phyloP scores from a whole-genome alignment of 2,329 filamentous ascomycete species.

The Venturia nashicola region DNA sequence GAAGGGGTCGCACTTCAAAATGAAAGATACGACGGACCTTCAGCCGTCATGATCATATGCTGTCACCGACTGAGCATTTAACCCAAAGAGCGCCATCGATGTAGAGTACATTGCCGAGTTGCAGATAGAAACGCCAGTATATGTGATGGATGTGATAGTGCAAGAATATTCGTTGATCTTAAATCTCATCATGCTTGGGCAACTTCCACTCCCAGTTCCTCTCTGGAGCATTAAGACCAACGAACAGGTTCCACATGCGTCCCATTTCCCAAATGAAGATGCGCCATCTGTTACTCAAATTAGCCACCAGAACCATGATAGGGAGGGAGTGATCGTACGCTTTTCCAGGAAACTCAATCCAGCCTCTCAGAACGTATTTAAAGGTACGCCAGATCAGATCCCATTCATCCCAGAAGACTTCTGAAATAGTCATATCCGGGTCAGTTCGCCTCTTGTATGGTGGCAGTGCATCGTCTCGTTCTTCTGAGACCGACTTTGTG shows the following conservation, averaged over 20 bases:
- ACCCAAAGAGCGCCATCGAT: neutral
- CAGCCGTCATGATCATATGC: too few species aligned
- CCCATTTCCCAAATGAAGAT: constrained; percentile 7
- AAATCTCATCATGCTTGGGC: neutral
- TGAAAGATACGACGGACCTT: too few species aligned
- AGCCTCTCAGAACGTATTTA: constrained; percentile 56
- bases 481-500: constrained; percentile 14
- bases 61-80: too few species aligned
- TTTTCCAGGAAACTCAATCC: constrained; percentile 54
- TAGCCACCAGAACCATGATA: neutral
- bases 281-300: neutral
- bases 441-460: constrained; percentile 30
- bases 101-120: neutral
- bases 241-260: constrained; percentile 7
- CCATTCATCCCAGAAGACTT: constrained; percentile 53
- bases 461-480: constrained; percentile 25
- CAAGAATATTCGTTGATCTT: neutral
- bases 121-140: neutral
- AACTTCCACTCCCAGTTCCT: constrained; percentile 8
- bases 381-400: constrained; percentile 48
- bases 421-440: constrained; percentile 34
- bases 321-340: constrained; percentile 47
- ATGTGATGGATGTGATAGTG: neutral
- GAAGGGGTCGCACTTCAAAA: too few species aligned
- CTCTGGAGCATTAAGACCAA: constrained; percentile 3